A percentile compares a stretch with the other conserved stretches of the same genome.
phyloP scores from a whole-genome alignment of 169 alveolate species.

The Plasmodium relictum region DNA sequence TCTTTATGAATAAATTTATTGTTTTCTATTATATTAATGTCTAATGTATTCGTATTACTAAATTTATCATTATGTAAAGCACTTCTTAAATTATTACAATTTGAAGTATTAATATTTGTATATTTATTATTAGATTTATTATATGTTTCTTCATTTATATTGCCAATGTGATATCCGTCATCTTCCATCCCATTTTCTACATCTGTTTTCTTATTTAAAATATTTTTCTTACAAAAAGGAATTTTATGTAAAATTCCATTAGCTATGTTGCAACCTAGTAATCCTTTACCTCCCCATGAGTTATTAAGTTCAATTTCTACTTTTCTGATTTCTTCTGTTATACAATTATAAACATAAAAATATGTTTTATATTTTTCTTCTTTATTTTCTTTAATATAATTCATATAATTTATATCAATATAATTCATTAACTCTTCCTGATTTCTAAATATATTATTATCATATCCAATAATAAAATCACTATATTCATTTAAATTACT shows the following conservation, averaged over 20 bases:
- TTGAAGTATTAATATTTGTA: neutral
- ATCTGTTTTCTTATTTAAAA: neutral
- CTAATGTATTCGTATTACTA: neutral
- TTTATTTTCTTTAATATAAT: neutral
- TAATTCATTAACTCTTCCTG: slow-evolving; percentile 22
- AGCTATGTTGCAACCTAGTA: slow-evolving; percentile 83
- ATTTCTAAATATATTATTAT: slow-evolving; percentile 47
- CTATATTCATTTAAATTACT: slow-evolving; percentile 80
- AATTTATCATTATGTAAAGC: neutral
- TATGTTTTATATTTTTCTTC: neutral
- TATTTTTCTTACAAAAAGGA: slow-evolving; percentile 29
- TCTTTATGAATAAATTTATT: too few species aligned
- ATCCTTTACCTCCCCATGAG: slow-evolving; percentile 83
- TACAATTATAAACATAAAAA: slow-evolving; percentile 78
- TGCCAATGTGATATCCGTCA: neutral
- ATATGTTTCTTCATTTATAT: neutral
- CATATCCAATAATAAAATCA: slow-evolving; percentile 81
- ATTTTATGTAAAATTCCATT: slow-evolving; percentile 80
- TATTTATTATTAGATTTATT: slow-evolving; percentile 3
- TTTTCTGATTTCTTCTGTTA: slow-evolving; percentile 79
- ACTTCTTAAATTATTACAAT: neutral
- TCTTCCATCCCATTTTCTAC: neutral
- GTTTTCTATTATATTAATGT: neutral
- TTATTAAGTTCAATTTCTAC: slow-evolving; percentile 68
- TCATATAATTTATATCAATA: slow-evolving; percentile 4